Conservation (phyloP, 2,329 filamentous ascomycete genomes). For the Neofusicoccum ribis region DNA sequence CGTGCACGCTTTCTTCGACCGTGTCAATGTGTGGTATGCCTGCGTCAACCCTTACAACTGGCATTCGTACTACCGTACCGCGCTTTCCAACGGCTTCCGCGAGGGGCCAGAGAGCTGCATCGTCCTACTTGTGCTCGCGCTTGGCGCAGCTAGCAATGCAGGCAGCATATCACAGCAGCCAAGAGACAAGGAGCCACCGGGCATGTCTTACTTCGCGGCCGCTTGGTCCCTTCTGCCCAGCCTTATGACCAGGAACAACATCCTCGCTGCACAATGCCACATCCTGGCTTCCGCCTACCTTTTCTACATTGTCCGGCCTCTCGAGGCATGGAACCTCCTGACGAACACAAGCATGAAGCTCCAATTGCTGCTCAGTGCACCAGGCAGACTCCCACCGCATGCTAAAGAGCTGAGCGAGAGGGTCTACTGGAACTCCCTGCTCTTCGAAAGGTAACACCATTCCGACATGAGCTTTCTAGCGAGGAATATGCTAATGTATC, state of each 20-base stretch:
- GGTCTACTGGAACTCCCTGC: slow-evolving; percentile 80
- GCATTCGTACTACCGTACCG: slow-evolving; percentile 72
- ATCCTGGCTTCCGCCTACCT: slow-evolving; percentile 78
- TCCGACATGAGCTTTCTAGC: background rate
- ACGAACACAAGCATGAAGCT: slow-evolving; percentile 80
- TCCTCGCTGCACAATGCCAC: slow-evolving; percentile 77
- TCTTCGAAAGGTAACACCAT: slow-evolving; percentile 63
- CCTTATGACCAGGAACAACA: slow-evolving; percentile 77
- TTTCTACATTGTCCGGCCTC: slow-evolving; percentile 77
- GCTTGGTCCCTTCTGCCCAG: slow-evolving; percentile 76
- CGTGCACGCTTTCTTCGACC: slow-evolving; percentile 76
- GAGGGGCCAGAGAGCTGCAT: slow-evolving; percentile 82
- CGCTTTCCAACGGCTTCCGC: slow-evolving; percentile 72
- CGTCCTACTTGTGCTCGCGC: slow-evolving; percentile 73
- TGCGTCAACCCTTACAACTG: slow-evolving; percentile 82
- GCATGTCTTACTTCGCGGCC: slow-evolving; percentile 76
- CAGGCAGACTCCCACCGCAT: slow-evolving; percentile 67
- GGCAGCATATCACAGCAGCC: slow-evolving; percentile 75
- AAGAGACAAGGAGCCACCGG: slow-evolving; percentile 69
- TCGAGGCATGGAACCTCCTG: slow-evolving; percentile 80
- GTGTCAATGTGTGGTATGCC: slow-evolving; percentile 83
- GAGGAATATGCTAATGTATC: slow-evolving; percentile 6
- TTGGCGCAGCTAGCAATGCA: slow-evolving; percentile 73
- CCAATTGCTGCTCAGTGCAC: slow-evolving; percentile 73
- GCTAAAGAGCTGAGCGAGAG: slow-evolving; percentile 73